phyloP scores from a whole-genome alignment of 257 asterid species.

The Gentiana straminea region DNA sequence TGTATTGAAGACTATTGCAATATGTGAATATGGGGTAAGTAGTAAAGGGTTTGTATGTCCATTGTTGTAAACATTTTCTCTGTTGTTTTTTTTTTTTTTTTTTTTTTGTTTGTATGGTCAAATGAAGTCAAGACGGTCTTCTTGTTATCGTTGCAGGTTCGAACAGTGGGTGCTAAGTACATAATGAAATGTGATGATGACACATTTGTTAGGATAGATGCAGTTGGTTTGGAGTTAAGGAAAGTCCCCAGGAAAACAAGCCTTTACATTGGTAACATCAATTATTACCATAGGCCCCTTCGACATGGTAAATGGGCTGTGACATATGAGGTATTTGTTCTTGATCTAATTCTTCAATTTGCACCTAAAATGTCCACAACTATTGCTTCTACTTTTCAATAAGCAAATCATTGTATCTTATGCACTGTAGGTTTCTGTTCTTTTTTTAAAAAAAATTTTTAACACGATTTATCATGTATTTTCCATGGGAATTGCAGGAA shows the following conservation, averaged over 20 bases:
- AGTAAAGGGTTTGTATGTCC: neutral
- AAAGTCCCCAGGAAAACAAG: conserved; percentile 42
- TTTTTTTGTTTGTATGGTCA: no score
- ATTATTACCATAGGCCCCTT: conserved; percentile 83
- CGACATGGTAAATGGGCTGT: conserved; percentile 99
- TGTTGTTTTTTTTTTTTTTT: neutral
- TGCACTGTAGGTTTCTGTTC: no score
- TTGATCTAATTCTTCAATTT: neutral
- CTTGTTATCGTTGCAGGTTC: conserved; percentile 41
- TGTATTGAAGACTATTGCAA: conserved; percentile 84
- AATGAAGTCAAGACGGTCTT: neutral
- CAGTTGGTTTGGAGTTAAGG: conserved; percentile 60
- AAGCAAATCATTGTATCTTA: no score
- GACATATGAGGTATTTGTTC: conserved; percentile 64
- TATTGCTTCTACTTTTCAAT: no score
- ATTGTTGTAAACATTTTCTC: no score
- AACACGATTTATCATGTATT: no score
- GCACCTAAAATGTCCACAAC: neutral
- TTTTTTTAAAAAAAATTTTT: no score
- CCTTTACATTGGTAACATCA: conserved; percentile 83
- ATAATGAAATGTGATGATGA: conserved; percentile 97
- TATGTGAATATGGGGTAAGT: conserved; percentile 96
- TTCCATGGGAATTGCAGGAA: conserved; percentile 46
- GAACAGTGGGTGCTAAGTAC: conserved; percentile 53
- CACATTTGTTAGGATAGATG: conserved; percentile 89